These are phyloP conservation scores for Cladosporium sp. DNA, from an alignment of 2,329 filamentous ascomycete genomes.

Conservation along the genomic window DNA sequence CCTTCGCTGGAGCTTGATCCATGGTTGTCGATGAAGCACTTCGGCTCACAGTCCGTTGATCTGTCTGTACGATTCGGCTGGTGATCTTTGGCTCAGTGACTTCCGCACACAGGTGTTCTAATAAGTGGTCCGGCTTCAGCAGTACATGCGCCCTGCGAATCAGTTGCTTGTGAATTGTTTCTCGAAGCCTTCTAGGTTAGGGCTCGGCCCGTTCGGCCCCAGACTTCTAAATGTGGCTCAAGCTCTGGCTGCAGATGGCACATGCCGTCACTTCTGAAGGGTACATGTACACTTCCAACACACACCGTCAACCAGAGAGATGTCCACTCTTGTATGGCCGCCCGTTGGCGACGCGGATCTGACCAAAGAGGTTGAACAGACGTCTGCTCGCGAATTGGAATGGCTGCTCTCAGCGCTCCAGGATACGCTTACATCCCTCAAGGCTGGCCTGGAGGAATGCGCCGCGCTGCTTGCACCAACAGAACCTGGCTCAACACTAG, in stretches of 20 bases:
- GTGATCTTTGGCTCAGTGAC: too few species aligned
- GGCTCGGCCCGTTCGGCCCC: too few species aligned
- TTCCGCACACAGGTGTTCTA: too few species aligned
- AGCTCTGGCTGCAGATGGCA: neutral
- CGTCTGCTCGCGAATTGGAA: conserved; percentile 56
- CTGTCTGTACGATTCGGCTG: too few species aligned
- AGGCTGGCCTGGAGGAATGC: conserved; percentile 79
- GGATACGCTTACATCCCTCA: conserved; percentile 57
- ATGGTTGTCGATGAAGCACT: conserved; percentile 12
- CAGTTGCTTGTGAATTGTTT: neutral
- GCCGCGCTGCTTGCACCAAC: conserved; percentile 78
- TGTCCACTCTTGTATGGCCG: conserved; percentile 62
- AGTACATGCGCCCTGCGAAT: too few species aligned
- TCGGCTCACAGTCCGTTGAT: too few species aligned
- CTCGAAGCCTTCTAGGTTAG: neutral
- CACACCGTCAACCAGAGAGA: conserved; percentile 25
- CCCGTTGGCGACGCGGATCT: conserved; percentile 50
- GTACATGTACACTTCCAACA: neutral
- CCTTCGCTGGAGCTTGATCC: conserved; percentile 32
- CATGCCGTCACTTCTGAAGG: neutral
- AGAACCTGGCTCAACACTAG: conserved; percentile 82
- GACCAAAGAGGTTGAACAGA: conserved; percentile 48
- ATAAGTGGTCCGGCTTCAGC: too few species aligned
- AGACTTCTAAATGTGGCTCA: neutral
- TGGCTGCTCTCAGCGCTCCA: conserved; percentile 61